Evolutionary conservation across 306 rosid species (phyloP), one percentile per base, ranked within the genome.

Genomic region (Mucuna pruriens): DNA sequence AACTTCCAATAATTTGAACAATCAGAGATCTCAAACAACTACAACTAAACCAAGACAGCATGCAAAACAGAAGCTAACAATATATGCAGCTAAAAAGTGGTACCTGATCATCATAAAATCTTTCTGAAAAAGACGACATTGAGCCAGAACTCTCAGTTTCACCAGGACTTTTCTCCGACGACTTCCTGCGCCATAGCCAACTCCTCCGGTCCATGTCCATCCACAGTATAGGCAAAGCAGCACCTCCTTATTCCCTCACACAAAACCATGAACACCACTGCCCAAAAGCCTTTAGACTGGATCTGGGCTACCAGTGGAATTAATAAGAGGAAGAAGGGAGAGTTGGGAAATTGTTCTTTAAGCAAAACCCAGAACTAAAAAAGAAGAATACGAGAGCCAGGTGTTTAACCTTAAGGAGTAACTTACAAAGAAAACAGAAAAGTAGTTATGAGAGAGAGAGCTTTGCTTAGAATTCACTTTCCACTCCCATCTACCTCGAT

Each of bases 111-210:
- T 90, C 94, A 4, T 84, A 91, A 74, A 91, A 90, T 60, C 94
- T 85, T 71, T 91, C 94, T 13, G 89, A 91, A 81, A 80, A 80
- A 42, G 92, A 88, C 78, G 94, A 90, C 38, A 82, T 55, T 13
- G 97, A 90, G 45, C 97, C 97, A 2, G 90, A 86, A 79, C 94
- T 88, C 90, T 90, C 94, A 17, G 92, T 86, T 76, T 90, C 91
- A 25, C 85, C 92, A 0, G 90, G 87, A 70, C 91, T 90, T 84
- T 91, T 88, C 86, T 85, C 92, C 1, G 88, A 86, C 15, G 94
- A 90, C 82, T 90, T 92, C 83, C 86, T 87, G 61, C 90, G 86
- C 97, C 97, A 90, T 17, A 92, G 87, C 90, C 91, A 86, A 83
- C 91, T 88, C 84, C 89, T 63, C 71, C 91, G 40, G 7, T 29